Conservation (phyloP, 1,284 basidiomycete genomes). For the Leucoagaricus sp. region DNA sequence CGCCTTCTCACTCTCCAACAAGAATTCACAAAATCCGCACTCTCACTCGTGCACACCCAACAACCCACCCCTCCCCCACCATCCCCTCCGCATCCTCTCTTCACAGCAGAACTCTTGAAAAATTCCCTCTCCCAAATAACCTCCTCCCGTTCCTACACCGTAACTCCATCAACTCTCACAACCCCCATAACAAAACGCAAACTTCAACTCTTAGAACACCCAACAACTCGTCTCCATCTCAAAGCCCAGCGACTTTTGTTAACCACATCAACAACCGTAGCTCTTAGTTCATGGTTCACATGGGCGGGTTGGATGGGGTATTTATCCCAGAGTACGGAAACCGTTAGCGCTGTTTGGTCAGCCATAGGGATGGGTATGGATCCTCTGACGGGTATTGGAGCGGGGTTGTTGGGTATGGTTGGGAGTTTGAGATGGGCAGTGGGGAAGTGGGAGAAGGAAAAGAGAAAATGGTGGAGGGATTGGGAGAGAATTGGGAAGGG, state of each 20-base stretch:
- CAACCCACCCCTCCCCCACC: conserved; percentile 31
- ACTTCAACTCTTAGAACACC: conserved; percentile 55
- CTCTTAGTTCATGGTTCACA: conserved; percentile 43
- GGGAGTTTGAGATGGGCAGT: conserved; percentile 67
- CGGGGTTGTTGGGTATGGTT: conserved; percentile 57
- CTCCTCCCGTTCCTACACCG: conserved; percentile 47
- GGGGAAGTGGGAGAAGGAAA: conserved; percentile 71
- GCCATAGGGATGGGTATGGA: conserved; percentile 45
- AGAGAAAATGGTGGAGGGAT: conserved; percentile 73
- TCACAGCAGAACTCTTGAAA: conserved; percentile 59
- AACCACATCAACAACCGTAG: conserved; percentile 48
- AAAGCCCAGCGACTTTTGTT: conserved; percentile 66
- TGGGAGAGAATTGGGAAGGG: conserved; percentile 71
- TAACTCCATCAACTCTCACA: conserved; percentile 55
- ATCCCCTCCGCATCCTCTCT: neutral
- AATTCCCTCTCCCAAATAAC: conserved; percentile 66
- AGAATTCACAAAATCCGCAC: conserved; percentile 36
- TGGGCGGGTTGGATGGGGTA: conserved; percentile 60
- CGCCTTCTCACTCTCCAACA: conserved; percentile 59
- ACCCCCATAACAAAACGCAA: conserved; percentile 58
- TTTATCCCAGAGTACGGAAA: conserved; percentile 32
- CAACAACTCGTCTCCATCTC: conserved; percentile 65
- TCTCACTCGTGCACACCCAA: conserved; percentile 39
- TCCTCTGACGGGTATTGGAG: conserved; percentile 59
- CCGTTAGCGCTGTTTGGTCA: conserved; percentile 29